Evolutionary conservation across 495 filamentous ascomycete species (phyloP).

Genomic region (Aspergillus homomorphus): DNA sequence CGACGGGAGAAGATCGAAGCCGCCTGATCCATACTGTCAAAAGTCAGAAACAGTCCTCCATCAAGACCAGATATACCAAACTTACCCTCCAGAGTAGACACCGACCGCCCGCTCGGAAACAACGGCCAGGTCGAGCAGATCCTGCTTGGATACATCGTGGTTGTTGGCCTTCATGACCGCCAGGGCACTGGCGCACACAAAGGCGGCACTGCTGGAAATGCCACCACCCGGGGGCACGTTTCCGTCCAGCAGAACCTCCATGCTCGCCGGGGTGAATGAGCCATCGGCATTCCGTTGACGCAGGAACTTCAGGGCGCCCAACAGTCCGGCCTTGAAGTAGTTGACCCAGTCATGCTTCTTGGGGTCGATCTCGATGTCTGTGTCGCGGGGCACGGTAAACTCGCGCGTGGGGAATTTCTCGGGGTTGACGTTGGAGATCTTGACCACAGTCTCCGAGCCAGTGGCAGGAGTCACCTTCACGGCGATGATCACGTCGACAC

Average conservation of each 20-base stretch:
- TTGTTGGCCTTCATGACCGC: conserved; percentile 87
- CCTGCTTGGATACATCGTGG: conserved; percentile 79
- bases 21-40: conserved; percentile 82
- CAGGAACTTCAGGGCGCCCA: conserved; percentile 76
- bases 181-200: conserved; percentile 85
- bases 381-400: conserved; percentile 65
- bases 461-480: conserved; percentile 58
- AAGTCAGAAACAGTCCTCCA: neutral
- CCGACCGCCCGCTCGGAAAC: conserved; percentile 92
- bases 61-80: conserved; percentile 6
- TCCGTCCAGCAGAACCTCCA: conserved; percentile 88
- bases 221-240: conserved; percentile 90
- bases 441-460: conserved; percentile 47
- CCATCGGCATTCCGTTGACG: conserved; percentile 56
- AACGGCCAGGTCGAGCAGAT: conserved; percentile 84
- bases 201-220: conserved; percentile 89
- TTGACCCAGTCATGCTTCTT: conserved; percentile 92
- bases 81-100: conserved; percentile 91
- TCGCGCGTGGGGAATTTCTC: conserved; percentile 72
- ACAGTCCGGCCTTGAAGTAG: conserved; percentile 92
- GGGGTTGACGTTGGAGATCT: conserved; percentile 74
- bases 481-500: conserved; percentile 83
- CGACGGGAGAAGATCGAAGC: conserved; percentile 88
- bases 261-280: conserved; percentile 63
- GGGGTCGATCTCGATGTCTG: conserved; percentile 76